Percentiles rank a stretch among this genome's conserved stretches.
These are phyloP conservation scores for Sideroxylon spinosum DNA, from an alignment of 179 eudicot genomes.

Conservation along the genomic window DNA sequence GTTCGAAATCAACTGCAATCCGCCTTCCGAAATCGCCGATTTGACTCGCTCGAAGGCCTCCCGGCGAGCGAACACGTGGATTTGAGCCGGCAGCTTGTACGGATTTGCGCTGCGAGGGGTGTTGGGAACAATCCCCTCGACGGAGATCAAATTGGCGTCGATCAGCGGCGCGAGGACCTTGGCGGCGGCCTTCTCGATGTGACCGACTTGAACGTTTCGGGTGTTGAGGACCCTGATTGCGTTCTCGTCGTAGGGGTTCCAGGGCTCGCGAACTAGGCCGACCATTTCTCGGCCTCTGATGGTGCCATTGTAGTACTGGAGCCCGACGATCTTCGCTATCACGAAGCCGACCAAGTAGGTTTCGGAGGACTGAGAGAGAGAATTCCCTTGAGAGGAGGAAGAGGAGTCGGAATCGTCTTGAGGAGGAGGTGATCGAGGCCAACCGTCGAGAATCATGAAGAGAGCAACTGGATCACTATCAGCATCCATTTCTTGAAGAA, in stretches of 20 bases:
- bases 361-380: conserved; percentile 35
- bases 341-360: conserved; percentile 63
- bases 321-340: conserved; percentile 65
- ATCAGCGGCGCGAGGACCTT: conserved; percentile 64
- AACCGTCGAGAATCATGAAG: conserved; percentile 23
- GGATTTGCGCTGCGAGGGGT: conserved; percentile 24
- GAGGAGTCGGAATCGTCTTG: too few relatives aligned
- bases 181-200: conserved; percentile 54
- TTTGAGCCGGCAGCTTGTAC: conserved; percentile 34
- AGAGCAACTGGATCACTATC: conserved; percentile 19
- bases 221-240: conserved; percentile 79
- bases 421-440: conserved; percentile 11
- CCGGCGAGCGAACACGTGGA: conserved; percentile 57
- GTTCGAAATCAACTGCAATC: conserved; percentile 48
- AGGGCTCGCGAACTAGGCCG: conserved; percentile 68
- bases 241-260: conserved; percentile 53
- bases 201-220: conserved; percentile 61
- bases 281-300: conserved; percentile 77
- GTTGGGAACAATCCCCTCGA: conserved; percentile 86
- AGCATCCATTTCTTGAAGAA: conserved; percentile 14
- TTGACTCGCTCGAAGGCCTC: conserved; percentile 38
- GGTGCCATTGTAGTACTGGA: conserved; percentile 52
- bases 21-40: conserved; percentile 36
- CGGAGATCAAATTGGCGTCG: conserved; percentile 33
- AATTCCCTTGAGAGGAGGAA: too few relatives aligned